Evolutionary conservation across 163 green algal genomes (phyloP), one percentile per base, ranked within the genome.

Genomic region (Volvox carteri): DNA sequence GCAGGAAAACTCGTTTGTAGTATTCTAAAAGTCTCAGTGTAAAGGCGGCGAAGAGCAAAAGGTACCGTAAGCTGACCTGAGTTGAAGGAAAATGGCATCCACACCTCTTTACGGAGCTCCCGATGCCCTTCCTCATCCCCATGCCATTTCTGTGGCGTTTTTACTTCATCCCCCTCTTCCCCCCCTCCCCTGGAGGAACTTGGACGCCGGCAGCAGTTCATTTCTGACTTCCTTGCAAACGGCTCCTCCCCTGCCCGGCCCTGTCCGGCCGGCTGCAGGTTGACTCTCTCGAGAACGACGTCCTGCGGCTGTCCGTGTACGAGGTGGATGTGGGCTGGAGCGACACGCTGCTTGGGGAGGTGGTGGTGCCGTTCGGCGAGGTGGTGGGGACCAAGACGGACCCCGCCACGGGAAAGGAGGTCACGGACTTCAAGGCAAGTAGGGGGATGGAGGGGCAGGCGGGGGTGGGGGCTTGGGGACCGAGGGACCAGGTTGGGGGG

Each of bases 221-320:
- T n/a, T n/a, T n/a, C n/a, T n/a, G n/a, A n/a, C 33, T 76, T 2
- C 67, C 2, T 21, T 41, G 9, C 39, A 14, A 18, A 39, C 70
- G 39, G 33, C 70, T 28, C 35, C 28, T 42, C 42, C 28, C 73
- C 4, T 30, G 37, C 35, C 35, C 9, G 35, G 18, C 35, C 28
- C 73, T 8, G 5, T 23, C 9, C 35, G 6, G 44, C 46, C 44
- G 12, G 19, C 42, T 30, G 0, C 89, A 92, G 90, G 56, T 92
- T 3, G 90, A 93, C 44, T 67, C 84, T 33, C 86, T 88, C 30
- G 62, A 91, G 72, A 73, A 86, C 33, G 85, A 93, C 58, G 19
- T 5, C 0, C 80, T 93, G 1, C 74, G 65, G 21, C 35, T 92
- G 0, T 23, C 12, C 21, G 74, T 92, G 54, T 84, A 87, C 56